These are phyloP conservation scores for Lipomyces spencermartinsiae DNA, from an alignment of 805 yeast genomes.

Conservation along the genomic window DNA sequence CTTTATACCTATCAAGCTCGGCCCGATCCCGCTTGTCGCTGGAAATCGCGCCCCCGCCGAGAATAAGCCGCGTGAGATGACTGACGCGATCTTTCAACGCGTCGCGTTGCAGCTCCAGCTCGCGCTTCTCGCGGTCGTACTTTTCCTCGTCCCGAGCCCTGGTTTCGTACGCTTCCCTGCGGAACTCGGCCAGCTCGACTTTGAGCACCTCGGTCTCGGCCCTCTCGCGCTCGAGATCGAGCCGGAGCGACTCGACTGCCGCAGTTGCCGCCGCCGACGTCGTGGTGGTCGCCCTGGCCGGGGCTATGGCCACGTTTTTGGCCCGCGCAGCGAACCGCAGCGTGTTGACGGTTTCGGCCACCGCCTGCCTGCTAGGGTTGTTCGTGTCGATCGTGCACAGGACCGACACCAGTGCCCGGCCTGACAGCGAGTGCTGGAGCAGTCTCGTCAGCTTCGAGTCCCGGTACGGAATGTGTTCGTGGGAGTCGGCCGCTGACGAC, in stretches of 20 bases:
- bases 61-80: constrained; percentile 35
- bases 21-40: neutral
- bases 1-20: constrained; percentile 3
- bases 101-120: constrained; percentile 36
- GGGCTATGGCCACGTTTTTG: constrained; percentile 77
- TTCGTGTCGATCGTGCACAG: constrained; percentile 72
- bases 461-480: constrained; percentile 81
- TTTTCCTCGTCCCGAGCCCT: constrained; percentile 15
- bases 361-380: constrained; percentile 63
- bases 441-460: constrained; percentile 91
- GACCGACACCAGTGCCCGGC: constrained; percentile 80
- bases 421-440: constrained; percentile 90
- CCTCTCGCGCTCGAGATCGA: constrained; percentile 67
- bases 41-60: constrained; percentile 10
- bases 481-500: constrained; percentile 42
- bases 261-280: constrained; percentile 49
- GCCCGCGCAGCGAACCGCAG: constrained; percentile 93
- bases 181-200: constrained; percentile 44
- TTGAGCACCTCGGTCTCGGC: constrained; percentile 54
- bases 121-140: constrained; percentile 27
- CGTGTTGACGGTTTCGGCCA: constrained; percentile 85
- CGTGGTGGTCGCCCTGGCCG: constrained; percentile 53
- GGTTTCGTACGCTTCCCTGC: constrained; percentile 25
- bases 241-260: constrained; percentile 61
- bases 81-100: constrained; percentile 35